phyloP scores from a whole-genome alignment of 2,329 filamentous ascomycete species.

The Chalaropsis ovoidea region DNA sequence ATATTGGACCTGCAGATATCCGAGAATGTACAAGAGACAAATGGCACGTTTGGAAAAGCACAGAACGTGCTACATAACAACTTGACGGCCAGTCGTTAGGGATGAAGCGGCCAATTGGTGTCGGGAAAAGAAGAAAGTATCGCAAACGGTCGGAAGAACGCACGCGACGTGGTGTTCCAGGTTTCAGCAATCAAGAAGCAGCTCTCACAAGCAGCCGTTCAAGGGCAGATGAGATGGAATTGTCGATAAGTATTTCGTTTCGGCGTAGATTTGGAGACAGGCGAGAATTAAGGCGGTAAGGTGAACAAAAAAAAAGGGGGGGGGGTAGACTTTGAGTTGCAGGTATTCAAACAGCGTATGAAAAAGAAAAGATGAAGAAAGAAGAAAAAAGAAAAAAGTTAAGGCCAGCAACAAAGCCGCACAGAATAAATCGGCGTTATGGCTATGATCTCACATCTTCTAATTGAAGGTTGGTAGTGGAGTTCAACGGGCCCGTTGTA shows the following conservation, averaged over 20 bases:
- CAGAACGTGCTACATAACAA: conserved; percentile 11
- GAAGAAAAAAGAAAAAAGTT: not conserved
- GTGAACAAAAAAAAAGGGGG: not conserved
- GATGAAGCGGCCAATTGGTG: not conserved
- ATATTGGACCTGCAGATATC: not conserved
- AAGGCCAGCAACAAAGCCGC: not conserved
- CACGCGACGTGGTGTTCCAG: not conserved
- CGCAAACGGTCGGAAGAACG: not conserved
- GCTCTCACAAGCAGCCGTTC: not conserved
- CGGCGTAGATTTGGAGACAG: not conserved
- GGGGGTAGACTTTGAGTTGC: not conserved
- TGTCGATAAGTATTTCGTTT: not conserved
- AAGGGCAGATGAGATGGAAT: conserved; percentile 2
- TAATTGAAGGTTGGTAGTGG: conserved; percentile 13
- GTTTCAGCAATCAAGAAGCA: not conserved
- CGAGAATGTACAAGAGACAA: not conserved
- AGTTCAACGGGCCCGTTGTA: not conserved
- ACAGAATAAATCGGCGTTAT: not conserved
- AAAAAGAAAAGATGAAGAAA: not conserved
- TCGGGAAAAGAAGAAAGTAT: not conserved
- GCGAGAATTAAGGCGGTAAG: not conserved
- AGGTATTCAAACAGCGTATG: not conserved
- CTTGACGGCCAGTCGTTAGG: not conserved
- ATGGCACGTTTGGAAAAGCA: conserved; percentile 1
- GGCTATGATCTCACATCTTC: conserved; percentile 12